A percentile compares a stretch with the other conserved stretches of the same genome.
Evolutionary conservation across 2,329 filamentous ascomycete genomes (phyloP).

Genomic region (Colletotrichum cordylinicola): DNA sequence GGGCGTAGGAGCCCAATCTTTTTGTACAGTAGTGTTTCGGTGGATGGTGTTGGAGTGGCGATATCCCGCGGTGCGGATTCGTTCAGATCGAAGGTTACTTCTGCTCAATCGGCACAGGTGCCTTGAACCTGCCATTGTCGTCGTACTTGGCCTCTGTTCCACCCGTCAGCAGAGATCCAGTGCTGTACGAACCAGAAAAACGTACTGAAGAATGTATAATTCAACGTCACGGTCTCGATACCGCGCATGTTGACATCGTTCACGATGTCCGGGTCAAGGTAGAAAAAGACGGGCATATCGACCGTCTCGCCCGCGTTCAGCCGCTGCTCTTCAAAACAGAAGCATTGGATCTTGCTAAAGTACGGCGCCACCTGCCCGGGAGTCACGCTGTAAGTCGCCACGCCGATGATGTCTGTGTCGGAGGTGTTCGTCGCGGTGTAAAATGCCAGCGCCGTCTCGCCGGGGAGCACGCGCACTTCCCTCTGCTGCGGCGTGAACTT

Average conservation of each 20-base stretch:
- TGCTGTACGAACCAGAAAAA: slow-evolving; percentile 24
- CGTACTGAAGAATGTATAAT: slow-evolving; percentile 98
- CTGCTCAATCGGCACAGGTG: slow-evolving; percentile 31
- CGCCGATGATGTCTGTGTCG: slow-evolving; percentile 92
- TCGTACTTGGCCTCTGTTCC: slow-evolving; percentile 50
- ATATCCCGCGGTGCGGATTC: not conserved
- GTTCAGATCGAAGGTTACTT: not conserved
- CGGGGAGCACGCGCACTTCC: slow-evolving; percentile 92
- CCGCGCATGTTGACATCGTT: slow-evolving; percentile 92
- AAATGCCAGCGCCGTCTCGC: slow-evolving; percentile 95
- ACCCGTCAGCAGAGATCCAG: not conserved
- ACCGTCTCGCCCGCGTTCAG: slow-evolving; percentile 95
- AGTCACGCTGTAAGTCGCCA: slow-evolving; percentile 97
- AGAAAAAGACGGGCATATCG: slow-evolving; percentile 99
- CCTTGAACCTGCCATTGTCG: slow-evolving; percentile 49
- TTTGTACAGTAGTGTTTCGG: not conserved
- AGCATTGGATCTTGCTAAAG: slow-evolving; percentile 99
- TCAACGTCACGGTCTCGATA: slow-evolving; percentile 93
- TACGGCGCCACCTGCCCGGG: slow-evolving; percentile 95
- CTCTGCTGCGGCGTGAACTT: slow-evolving; percentile 97
- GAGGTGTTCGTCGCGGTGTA: slow-evolving; percentile 96
- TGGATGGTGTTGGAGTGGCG: not conserved
- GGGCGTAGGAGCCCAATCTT: not conserved
- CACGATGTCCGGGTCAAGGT: slow-evolving; percentile 93
- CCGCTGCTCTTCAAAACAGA: slow-evolving; percentile 97